Evolutionary conservation across 177 flowering plant genomes (phyloP).

Genomic region (Telopea speciosissima): DNA sequence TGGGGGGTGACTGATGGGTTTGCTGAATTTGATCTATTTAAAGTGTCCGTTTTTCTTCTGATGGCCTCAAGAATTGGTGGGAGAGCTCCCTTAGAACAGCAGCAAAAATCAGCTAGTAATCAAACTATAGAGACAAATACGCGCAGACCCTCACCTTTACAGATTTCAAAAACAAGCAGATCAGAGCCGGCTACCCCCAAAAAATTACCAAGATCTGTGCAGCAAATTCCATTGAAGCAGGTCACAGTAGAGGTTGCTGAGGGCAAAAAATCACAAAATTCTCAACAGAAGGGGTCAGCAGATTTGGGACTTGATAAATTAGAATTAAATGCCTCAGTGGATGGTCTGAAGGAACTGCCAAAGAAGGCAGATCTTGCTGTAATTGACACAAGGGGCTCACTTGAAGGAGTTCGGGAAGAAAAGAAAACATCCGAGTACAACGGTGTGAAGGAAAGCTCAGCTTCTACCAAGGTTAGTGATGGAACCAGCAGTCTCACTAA

Average conservation of each 20-base stretch:
- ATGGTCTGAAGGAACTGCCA: slow-evolving; percentile 20
- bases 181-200: slow-evolving; percentile 28
- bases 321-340: slow-evolving; percentile 21
- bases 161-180: slow-evolving; percentile 26
- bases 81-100: slow-evolving; percentile 21
- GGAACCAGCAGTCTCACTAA: slow-evolving; percentile 56
- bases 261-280: slow-evolving; percentile 16
- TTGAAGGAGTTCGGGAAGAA: slow-evolving; percentile 37
- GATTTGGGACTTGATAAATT: slow-evolving; percentile 23
- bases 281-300: slow-evolving; percentile 18
- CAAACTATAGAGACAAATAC: slow-evolving; percentile 22
- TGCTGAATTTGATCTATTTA: slow-evolving; percentile 10
- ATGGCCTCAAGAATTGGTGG: slow-evolving; percentile 20
- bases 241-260: slow-evolving; percentile 19
- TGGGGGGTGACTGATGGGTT: slow-evolving; percentile 20
- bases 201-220: slow-evolving; percentile 20
- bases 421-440: slow-evolving; percentile 47
- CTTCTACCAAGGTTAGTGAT: slow-evolving; percentile 68
- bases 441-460: slow-evolving; percentile 54
- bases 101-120: slow-evolving; percentile 23
- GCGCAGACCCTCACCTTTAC: slow-evolving; percentile 24
- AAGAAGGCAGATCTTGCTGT: slow-evolving; percentile 20
- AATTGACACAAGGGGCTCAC: slow-evolving; percentile 24
- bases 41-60: neutral
- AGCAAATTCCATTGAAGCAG: slow-evolving; percentile 19